Percentiles rank a stretch among this genome's conserved stretches.
These are phyloP conservation scores for Plantago coronopus DNA, from an alignment of 305 asterid species.

Conservation along the genomic window DNA sequence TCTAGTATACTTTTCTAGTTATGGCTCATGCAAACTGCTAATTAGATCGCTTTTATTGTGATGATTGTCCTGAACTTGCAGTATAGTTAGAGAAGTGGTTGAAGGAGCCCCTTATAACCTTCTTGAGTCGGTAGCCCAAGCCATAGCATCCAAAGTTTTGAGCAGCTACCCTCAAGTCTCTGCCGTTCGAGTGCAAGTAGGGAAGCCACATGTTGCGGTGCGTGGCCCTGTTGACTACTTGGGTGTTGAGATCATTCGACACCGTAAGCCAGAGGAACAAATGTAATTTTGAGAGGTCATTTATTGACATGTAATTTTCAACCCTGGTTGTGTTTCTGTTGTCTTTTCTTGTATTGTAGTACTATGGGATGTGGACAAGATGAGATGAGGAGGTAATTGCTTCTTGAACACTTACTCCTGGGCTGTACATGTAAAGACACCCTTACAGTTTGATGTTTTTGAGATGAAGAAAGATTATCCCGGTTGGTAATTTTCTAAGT, in stretches of 20 bases:
- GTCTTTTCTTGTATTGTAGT: background rate
- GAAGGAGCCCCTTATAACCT: conserved; percentile 79
- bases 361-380: background rate
- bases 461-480: too few species aligned
- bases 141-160: conserved; percentile 54
- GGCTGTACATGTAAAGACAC: too few species aligned
- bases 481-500: too few species aligned
- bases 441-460: too few species aligned
- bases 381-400: too few species aligned
- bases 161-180: conserved; percentile 46
- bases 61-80: conserved; percentile 28
- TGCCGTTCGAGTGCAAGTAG: conserved; percentile 64
- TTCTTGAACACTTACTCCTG: too few species aligned
- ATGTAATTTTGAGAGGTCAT: conserved; percentile 22
- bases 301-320: background rate
- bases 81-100: conserved; percentile 58
- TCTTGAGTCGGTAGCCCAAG: conserved; percentile 73
- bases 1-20: too few species aligned
- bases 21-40: background rate
- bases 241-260: conserved; percentile 73
- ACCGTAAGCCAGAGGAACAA: conserved; percentile 27
- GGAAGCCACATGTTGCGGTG: conserved; percentile 90
- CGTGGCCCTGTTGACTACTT: conserved; percentile 73
- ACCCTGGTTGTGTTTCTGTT: background rate
- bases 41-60: conserved; percentile 4